Percentiles rank a stretch among this genome's conserved stretches.
phyloP scores from a whole-genome alignment of 371 early-diverging fungal species.

The Umbelopsis sp. region DNA sequence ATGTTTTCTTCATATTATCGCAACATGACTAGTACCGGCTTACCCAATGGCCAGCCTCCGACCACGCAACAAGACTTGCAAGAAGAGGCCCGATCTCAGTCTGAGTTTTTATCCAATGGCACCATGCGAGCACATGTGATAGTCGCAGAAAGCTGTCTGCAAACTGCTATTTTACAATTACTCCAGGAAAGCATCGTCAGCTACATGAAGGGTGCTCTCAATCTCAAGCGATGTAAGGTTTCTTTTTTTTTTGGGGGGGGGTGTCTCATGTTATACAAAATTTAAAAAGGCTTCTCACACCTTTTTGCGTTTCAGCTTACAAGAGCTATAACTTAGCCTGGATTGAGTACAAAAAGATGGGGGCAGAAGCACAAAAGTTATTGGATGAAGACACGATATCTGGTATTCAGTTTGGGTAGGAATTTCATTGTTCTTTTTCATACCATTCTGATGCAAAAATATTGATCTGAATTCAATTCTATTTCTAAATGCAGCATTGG shows the following conservation, averaged over 20 bases:
- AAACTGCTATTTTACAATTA: conserved; percentile 43
- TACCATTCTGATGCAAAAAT: too few relatives aligned
- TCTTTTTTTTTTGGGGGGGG: too few relatives aligned
- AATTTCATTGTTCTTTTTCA: neutral
- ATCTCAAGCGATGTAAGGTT: conserved; percentile 41
- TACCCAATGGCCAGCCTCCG: neutral
- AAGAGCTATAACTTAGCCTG: conserved; percentile 15
- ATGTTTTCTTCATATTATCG: neutral
- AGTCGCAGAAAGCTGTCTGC: conserved; percentile 40
- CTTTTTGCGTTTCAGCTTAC: conserved; percentile 12
- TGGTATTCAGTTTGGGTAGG: conserved; percentile 20
- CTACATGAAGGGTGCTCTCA: conserved; percentile 47
- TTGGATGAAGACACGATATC: conserved; percentile 15
- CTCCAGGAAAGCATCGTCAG: conserved; percentile 47
- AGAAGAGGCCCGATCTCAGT: conserved; percentile 17
- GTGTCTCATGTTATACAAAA: too few relatives aligned
- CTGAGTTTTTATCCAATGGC: conserved; percentile 35
- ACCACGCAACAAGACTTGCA: conserved; percentile 38
- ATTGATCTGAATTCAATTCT: neutral
- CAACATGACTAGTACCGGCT: conserved; percentile 18
- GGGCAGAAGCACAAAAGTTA: neutral
- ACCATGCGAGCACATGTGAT: conserved; percentile 45
- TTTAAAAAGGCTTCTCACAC: too few relatives aligned
- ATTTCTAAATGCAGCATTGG: conserved; percentile 32
- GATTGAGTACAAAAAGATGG: conserved; percentile 16